Evolutionary conservation across 78 protist species (phyloP), one percentile per base, ranked within the genome.

Genomic region (Dictyostelium brefeldianum): DNA sequence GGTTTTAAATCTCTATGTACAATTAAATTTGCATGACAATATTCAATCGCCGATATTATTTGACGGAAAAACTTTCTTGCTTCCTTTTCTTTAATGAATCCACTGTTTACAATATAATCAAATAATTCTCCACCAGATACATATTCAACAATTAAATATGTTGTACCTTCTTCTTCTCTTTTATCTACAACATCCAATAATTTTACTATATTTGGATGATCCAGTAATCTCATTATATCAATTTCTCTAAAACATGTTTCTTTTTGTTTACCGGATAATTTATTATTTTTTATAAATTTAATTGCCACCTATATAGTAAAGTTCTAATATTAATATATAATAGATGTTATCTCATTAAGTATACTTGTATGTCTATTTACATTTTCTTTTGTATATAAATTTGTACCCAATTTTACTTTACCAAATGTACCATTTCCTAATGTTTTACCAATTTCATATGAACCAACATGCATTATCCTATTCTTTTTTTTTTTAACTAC

Each of bases 1-100:
- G 97, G 98, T 78, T 96, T 96, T 54, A 96, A 69, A 78, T 96
- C 98, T 54, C 98, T 95, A 70, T 97, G 98, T 7, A 96, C 96
- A 29, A 97, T 57, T 27, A 74, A 43, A 81, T 89, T 78, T 2
- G 91, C 57, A 48, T 95, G 97, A 69, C 85, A 73, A 75, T 91
- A 95, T 54, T 83, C 95, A 22, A 95, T 90, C 1, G 94, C 97
- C 4, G 89, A 77, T 12, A 95, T 56, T 22, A 95, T 74, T 69
- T 91, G 95, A 62, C 91, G 62, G 20, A 95, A 83, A 67, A 95
- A 75, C 47, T 73, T 73, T 69, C 94, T 70, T 41, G 97, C 97
- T 27, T 95, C 96, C 25, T 78, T 80, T 29, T 95, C 97, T 46
- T 75, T 71, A 36, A 87, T 64, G 48, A 65, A 65, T 56, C 84